phyloP scores from a whole-genome alignment of 2,329 filamentous ascomycete species.

The Periconia sp. region DNA sequence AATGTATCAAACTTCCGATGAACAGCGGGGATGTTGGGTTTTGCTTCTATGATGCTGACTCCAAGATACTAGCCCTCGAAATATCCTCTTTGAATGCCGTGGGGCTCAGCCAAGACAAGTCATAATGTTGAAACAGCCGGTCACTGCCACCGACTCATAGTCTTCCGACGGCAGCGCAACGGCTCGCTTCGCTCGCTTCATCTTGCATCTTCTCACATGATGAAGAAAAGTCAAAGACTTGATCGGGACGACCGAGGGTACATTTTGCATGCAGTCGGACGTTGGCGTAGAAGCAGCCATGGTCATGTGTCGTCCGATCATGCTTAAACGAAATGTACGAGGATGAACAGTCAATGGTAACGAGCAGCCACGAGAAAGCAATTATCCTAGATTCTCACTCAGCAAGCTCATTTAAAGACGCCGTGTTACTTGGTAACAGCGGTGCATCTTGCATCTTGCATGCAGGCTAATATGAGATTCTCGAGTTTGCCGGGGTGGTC shows the following conservation, averaged over 20 bases:
- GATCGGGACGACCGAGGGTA: too few relatives aligned
- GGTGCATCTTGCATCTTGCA: slow-evolving; percentile 2
- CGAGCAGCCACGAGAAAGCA: slow-evolving; percentile 1
- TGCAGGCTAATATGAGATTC: slow-evolving; percentile 9
- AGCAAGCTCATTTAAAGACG: slow-evolving; percentile 5
- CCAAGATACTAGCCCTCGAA: too few relatives aligned
- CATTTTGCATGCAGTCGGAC: too few relatives aligned
- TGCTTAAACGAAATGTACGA: too few relatives aligned
- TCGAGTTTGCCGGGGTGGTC: neutral
- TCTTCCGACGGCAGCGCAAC: slow-evolving; percentile 1
- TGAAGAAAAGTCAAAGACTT: too few relatives aligned
- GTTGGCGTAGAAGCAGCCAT: too few relatives aligned
- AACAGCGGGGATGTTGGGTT: too few relatives aligned
- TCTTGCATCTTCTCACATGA: too few relatives aligned
- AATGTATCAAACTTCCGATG: too few relatives aligned
- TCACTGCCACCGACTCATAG: neutral
- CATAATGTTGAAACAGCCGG: slow-evolving; percentile 1
- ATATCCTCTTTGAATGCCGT: neutral
- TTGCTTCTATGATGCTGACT: too few relatives aligned
- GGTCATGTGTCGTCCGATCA: too few relatives aligned
- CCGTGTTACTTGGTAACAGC: slow-evolving; percentile 6
- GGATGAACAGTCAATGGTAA: neutral
- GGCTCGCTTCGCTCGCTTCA: too few relatives aligned
- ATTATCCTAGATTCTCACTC: slow-evolving; percentile 2
- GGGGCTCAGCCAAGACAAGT: neutral